Percentiles rank a stretch among this genome's conserved stretches.
phyloP scores from a whole-genome alignment of 2,329 filamentous ascomycete species.

The Dothideomycetes sp. region DNA sequence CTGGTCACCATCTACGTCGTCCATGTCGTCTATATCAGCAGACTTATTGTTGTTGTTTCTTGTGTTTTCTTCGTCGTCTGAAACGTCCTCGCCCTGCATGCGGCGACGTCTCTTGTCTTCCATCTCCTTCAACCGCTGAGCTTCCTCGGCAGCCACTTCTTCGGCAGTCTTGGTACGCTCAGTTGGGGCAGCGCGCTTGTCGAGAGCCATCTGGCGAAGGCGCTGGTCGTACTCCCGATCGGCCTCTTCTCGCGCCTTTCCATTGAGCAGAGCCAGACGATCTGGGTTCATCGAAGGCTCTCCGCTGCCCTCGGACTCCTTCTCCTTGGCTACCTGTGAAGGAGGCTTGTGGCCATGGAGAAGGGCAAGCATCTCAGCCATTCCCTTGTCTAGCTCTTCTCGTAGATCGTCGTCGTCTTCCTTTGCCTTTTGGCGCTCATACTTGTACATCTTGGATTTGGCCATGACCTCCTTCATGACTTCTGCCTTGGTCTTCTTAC shows the following conservation, averaged over 20 bases:
- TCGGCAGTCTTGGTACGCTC: constrained; percentile 87
- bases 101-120: constrained; percentile 73
- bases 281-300: constrained; percentile 45
- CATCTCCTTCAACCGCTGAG: constrained; percentile 62
- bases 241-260: constrained; percentile 52
- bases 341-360: constrained; percentile 47
- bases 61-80: constrained; percentile 46
- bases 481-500: constrained; percentile 91
- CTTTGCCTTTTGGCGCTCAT: constrained; percentile 82
- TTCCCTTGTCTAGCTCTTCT: constrained; percentile 71
- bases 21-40: constrained; percentile 25
- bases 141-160: constrained; percentile 69
- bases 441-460: constrained; percentile 92
- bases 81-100: constrained; percentile 77
- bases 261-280: constrained; percentile 48
- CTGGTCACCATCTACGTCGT: constrained; percentile 28
- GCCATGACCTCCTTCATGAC: constrained; percentile 97
- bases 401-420: constrained; percentile 87
- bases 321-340: constrained; percentile 17
- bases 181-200: constrained; percentile 74
- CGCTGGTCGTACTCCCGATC: constrained; percentile 83
- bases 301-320: constrained; percentile 9
- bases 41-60: constrained; percentile 52
- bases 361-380: constrained; percentile 64
- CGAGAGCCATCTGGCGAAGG: constrained; percentile 70